These are phyloP conservation scores for Ophiocordyceps camponoti-floridani DNA, from an alignment of 2,329 filamentous ascomycete genomes.

Conservation along the genomic window DNA sequence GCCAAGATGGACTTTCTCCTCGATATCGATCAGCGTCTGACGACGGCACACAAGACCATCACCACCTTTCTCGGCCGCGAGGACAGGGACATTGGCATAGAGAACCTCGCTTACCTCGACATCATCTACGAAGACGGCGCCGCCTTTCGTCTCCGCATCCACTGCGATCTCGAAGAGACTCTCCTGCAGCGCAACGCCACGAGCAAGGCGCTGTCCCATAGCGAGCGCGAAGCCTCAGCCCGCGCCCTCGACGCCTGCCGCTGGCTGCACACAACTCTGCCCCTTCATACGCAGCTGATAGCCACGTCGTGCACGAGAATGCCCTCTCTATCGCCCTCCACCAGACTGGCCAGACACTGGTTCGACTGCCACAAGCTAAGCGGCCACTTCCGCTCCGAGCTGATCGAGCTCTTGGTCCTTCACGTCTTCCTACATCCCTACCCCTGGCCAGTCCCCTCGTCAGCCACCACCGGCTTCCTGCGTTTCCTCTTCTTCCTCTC, in stretches of 20 bases:
- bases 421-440: slow-evolving; percentile 65
- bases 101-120: slow-evolving; percentile 72
- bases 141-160: slow-evolving; percentile 69
- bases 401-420: slow-evolving; percentile 69
- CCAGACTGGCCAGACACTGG: slow-evolving; percentile 80
- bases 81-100: slow-evolving; percentile 46
- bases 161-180: slow-evolving; percentile 72
- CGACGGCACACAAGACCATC: slow-evolving; percentile 39
- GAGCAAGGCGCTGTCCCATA: slow-evolving; percentile 49
- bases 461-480: slow-evolving; percentile 61
- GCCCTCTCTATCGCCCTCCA: slow-evolving; percentile 61
- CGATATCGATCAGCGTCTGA: slow-evolving; percentile 54
- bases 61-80: slow-evolving; percentile 64
- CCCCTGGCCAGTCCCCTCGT: slow-evolving; percentile 65
- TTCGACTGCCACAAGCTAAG: slow-evolving; percentile 67
- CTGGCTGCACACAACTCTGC: slow-evolving; percentile 51
- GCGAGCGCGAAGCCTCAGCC: slow-evolving; percentile 49
- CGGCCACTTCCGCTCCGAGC: slow-evolving; percentile 57
- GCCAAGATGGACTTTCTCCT: slow-evolving; percentile 85
- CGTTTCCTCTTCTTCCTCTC: slow-evolving; percentile 65
- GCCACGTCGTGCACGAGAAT: slow-evolving; percentile 66
- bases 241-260: slow-evolving; percentile 53
- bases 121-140: slow-evolving; percentile 54
- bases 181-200: slow-evolving; percentile 65
- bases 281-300: slow-evolving; percentile 68